Percentiles rank a stretch among this genome's conserved stretches.
phyloP scores from a whole-genome alignment of 1,284 basidiomycete species.

The Microbotryum scabiosae region DNA sequence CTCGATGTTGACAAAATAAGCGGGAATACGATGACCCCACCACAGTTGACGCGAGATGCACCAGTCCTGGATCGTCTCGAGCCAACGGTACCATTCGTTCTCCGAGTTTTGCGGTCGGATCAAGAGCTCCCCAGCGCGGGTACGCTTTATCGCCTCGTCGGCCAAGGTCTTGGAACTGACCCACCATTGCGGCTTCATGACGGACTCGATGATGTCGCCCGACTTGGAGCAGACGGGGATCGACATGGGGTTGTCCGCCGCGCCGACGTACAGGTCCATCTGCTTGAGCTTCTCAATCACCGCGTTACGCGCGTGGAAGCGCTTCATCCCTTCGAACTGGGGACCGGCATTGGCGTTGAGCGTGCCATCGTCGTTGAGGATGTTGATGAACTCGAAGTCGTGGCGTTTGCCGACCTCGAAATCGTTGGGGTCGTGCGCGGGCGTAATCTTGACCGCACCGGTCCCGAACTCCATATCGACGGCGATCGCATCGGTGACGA shows the following conservation, averaged over 20 bases:
- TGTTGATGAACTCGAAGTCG: slow-evolving; percentile 86
- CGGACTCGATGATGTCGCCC: slow-evolving; percentile 90
- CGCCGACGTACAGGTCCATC: slow-evolving; percentile 77
- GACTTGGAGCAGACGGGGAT: slow-evolving; percentile 90
- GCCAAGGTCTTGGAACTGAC: slow-evolving; percentile 88
- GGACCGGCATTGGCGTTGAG: slow-evolving; percentile 84
- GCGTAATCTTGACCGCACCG: slow-evolving; percentile 98
- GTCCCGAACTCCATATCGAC: slow-evolving; percentile 98
- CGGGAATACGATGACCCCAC: slow-evolving; percentile 98
- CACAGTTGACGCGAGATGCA: slow-evolving; percentile 97
- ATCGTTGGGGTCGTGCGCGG: slow-evolving; percentile 97
- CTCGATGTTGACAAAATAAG: slow-evolving; percentile 84
- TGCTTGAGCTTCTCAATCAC: slow-evolving; percentile 82
- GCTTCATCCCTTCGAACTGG: slow-evolving; percentile 72
- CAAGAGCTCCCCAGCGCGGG: slow-evolving; percentile 69
- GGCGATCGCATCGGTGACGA: slow-evolving; percentile 71
- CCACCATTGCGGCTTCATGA: slow-evolving; percentile 99
- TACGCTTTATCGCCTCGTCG: slow-evolving; percentile 82
- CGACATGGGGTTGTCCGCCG: slow-evolving; percentile 91
- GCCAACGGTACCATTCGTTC: slow-evolving; percentile 93
- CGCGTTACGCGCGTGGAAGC: slow-evolving; percentile 83
- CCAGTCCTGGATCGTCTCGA: slow-evolving; percentile 96
- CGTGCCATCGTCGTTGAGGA: slow-evolving; percentile 95
- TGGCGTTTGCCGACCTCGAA: slow-evolving; percentile 90
- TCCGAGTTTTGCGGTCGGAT: slow-evolving; percentile 81